phyloP scores from a whole-genome alignment of 805 yeast genomes.

The Wickerhamomyces tratensis region DNA sequence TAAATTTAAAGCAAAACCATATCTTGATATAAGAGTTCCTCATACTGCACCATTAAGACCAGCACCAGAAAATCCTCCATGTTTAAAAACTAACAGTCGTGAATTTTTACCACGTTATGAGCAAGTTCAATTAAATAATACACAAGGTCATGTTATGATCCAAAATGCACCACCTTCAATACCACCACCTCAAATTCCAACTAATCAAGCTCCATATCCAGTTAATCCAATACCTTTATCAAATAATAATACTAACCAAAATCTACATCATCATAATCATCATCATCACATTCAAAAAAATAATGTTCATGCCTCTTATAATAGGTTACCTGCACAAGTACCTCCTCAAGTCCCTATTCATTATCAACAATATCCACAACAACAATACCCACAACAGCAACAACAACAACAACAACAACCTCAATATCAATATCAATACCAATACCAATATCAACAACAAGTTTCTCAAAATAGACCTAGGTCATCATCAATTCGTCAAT shows the following conservation, averaged over 20 bases:
- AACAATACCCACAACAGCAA: neutral
- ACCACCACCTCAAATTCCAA: conserved; percentile 15
- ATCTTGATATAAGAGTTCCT: conserved; percentile 9
- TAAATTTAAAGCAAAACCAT: conserved; percentile 13
- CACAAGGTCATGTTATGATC: conserved; percentile 10
- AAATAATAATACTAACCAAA: neutral
- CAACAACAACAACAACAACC: too few species aligned
- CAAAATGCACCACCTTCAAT: conserved; percentile 17
- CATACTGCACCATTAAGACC: conserved; percentile 1
- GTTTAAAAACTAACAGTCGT: too few species aligned
- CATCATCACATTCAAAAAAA: neutral
- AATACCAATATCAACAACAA: conserved; percentile 1
- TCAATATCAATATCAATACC: neutral
- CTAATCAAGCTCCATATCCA: conserved; percentile 3
- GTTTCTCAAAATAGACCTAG: too few species aligned
- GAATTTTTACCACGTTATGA: neutral
- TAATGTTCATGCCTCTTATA: too few species aligned
- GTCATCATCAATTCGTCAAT: neutral
- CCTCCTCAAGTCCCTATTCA: neutral
- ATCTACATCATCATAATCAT: conserved; percentile 1
- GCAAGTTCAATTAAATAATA: conserved; percentile 4
- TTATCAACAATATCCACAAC: conserved; percentile 1
- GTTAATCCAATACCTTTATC: conserved; percentile 3
- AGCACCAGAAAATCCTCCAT: too few species aligned
- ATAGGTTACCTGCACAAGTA: too few species aligned